Percentiles rank a stretch among this genome's conserved stretches.
Evolutionary conservation across 2,329 filamentous ascomycete genomes (phyloP).

Genomic region (Gyromitra esculenta): DNA sequence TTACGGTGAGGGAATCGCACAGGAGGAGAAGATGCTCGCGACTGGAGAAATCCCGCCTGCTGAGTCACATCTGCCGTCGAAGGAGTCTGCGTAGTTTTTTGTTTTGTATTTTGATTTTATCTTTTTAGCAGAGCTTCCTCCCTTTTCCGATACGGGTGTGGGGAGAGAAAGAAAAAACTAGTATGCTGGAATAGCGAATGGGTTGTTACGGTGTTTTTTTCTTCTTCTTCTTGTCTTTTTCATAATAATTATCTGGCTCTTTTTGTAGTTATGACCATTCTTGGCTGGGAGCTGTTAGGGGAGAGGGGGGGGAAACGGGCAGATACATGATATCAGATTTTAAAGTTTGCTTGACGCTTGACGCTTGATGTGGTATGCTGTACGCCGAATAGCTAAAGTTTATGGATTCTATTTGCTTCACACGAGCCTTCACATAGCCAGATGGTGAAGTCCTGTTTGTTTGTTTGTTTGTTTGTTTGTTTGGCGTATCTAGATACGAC

Average conservation of each 20-base stretch:
- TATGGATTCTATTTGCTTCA: too few relatives aligned
- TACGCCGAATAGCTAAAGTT: too few relatives aligned
- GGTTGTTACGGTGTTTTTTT: conserved; percentile 2
- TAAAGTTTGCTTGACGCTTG: too few relatives aligned
- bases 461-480: too few relatives aligned
- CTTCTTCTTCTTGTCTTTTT: not conserved
- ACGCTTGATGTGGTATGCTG: too few relatives aligned
- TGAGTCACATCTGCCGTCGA: not conserved
- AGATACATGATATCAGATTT: too few relatives aligned
- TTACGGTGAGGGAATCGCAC: conserved; percentile 52
- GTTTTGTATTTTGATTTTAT: conserved; percentile 3
- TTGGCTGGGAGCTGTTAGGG: not conserved
- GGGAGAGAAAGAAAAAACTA: not conserved
- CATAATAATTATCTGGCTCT: not conserved
- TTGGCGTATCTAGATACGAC: too few relatives aligned
- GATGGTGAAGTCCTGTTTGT: too few relatives aligned
- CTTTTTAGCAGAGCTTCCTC: not conserved
- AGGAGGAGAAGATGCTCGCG: conserved; percentile 35
- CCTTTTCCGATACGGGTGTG: not conserved
- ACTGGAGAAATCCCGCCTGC: not conserved
- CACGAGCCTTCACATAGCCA: too few relatives aligned
- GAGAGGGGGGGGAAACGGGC: too few relatives aligned
- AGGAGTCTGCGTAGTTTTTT: not conserved
- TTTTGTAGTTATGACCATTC: not conserved
- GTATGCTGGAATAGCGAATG: not conserved